These are phyloP conservation scores for Rheum nobile DNA, from an alignment of 148 eudicot species.

Conservation along the genomic window DNA sequence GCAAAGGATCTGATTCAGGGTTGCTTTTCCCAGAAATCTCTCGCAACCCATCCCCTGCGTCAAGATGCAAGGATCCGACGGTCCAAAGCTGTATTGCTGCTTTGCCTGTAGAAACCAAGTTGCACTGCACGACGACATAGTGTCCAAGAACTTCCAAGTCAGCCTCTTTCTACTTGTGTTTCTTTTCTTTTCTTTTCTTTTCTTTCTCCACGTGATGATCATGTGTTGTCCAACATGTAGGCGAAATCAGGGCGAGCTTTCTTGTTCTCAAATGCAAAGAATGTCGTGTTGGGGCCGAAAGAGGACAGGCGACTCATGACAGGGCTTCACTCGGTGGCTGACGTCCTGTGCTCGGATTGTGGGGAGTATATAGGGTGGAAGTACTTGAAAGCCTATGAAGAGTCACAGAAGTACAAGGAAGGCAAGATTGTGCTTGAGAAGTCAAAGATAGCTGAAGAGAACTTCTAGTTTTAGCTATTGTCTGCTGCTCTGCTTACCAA, in stretches of 20 bases:
- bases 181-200: too few relatives aligned
- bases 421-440: slow-evolving; percentile 26
- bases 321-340: slow-evolving; percentile 36
- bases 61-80: neutral
- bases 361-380: slow-evolving; percentile 27
- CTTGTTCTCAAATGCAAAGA: slow-evolving; percentile 27
- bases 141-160: slow-evolving; percentile 7
- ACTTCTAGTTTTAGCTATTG: neutral
- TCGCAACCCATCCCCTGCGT: neutral
- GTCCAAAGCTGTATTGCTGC: slow-evolving; percentile 1
- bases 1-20: neutral
- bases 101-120: slow-evolving; percentile 3
- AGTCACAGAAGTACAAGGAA: slow-evolving; percentile 25
- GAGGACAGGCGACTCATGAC: slow-evolving; percentile 23
- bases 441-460: slow-evolving; percentile 10
- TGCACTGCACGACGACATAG: slow-evolving; percentile 8
- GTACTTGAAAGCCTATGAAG: slow-evolving; percentile 21
- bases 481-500: neutral
- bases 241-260: slow-evolving; percentile 24
- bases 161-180: neutral
- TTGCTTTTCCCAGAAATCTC: neutral
- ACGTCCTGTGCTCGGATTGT: slow-evolving; percentile 19
- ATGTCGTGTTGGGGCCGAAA: slow-evolving; percentile 18
- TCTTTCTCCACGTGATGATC: neutral
- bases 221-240: neutral